Percentiles rank a stretch among this genome's conserved stretches.
Conservation (phyloP, 257 asterid species). For the Solanum peruvianum region DNA sequence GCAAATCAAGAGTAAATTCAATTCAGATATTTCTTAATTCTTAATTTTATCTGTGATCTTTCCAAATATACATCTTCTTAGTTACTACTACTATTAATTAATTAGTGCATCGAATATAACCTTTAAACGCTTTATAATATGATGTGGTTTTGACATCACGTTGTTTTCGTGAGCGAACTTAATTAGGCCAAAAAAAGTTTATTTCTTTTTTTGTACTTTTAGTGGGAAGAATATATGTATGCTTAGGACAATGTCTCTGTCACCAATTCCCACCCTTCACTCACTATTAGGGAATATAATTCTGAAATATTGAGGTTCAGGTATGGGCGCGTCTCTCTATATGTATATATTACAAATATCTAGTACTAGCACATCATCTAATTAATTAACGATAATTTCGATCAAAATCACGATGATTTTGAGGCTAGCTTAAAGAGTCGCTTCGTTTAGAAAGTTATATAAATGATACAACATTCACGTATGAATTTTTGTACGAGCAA, state of each 20-base stretch:
- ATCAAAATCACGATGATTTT: not conserved
- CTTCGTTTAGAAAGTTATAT: not conserved
- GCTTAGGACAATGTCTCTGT: conserved; percentile 3
- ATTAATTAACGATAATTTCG: not conserved
- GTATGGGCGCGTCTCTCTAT: not conserved
- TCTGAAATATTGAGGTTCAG: not conserved
- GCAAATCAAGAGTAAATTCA: not conserved
- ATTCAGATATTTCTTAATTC: not conserved
- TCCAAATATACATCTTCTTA: not conserved
- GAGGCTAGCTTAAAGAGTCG: not conserved
- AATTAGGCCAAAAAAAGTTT: not conserved
- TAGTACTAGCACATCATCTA: not conserved
- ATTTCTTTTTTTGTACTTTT: not conserved
- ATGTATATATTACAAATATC: not conserved
- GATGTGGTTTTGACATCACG: not conserved
- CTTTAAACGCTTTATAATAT: not conserved
- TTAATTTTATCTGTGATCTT: not conserved
- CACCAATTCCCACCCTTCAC: not conserved
- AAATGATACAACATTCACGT: not conserved
- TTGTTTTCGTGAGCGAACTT: not conserved
- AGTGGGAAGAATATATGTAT: not conserved
- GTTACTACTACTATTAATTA: not conserved
- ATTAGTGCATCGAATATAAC: not conserved
- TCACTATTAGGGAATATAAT: not conserved
- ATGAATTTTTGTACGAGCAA: not conserved